These are phyloP conservation scores for Paracoccidioides brasiliensis DNA, from an alignment of 2,329 filamentous ascomycete species.

Conservation along the genomic window DNA sequence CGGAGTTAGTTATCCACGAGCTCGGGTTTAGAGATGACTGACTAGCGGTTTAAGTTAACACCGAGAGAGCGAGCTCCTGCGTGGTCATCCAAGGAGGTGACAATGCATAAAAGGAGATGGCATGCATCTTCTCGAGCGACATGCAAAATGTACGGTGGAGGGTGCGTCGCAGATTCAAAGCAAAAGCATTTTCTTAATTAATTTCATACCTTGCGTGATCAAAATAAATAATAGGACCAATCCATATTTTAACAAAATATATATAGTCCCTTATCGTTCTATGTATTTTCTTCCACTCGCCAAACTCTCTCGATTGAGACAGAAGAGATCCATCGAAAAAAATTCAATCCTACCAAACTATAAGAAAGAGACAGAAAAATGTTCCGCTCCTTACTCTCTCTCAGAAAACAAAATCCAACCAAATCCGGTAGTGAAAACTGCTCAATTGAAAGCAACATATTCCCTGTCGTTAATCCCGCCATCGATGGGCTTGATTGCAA, in stretches of 20 bases:
- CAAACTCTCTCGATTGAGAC: no score
- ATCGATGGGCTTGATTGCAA: constrained; percentile 80
- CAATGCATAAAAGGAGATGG: background rate
- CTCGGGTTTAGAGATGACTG: background rate
- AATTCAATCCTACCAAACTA: background rate
- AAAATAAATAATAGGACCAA: background rate
- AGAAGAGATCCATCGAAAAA: background rate
- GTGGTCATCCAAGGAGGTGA: background rate
- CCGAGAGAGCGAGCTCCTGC: background rate
- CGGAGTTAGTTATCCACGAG: background rate
- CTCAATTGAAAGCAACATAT: constrained; percentile 42
- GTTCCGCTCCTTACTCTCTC: background rate
- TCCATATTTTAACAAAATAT: background rate
- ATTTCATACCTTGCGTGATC: background rate
- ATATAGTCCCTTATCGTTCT: background rate
- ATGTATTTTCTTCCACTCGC: no score
- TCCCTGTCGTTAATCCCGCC: constrained; percentile 57
- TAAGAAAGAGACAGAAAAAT: background rate
- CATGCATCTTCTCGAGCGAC: no score
- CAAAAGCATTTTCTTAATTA: background rate
- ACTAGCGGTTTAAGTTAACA: background rate
- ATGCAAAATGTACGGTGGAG: background rate
- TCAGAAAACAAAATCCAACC: background rate
- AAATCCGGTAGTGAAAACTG: background rate
- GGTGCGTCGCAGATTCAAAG: background rate